A percentile compares a stretch with the other conserved stretches of the same genome.
phyloP scores from a whole-genome alignment of 1,284 basidiomycete genomes.

The Leucoagaricus sp. region DNA sequence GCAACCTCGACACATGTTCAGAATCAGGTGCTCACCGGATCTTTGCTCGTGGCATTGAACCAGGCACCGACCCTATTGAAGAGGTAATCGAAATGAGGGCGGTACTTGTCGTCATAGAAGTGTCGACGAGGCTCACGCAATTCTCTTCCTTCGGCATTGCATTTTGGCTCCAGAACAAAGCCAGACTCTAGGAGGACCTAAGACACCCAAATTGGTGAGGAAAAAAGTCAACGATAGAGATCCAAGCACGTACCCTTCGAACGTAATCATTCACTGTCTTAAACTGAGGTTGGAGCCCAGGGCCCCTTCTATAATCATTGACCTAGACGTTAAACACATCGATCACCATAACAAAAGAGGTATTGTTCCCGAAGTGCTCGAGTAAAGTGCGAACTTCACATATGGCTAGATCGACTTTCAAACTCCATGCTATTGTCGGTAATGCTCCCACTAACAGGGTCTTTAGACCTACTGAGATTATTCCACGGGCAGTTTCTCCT shows the following conservation, averaged over 20 bases:
- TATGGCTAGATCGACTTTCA: constrained; percentile 60
- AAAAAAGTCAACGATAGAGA: neutral
- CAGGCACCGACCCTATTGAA: constrained; percentile 73
- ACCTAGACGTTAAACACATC: constrained; percentile 77
- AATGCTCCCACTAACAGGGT: too few species aligned
- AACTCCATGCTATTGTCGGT: too few species aligned
- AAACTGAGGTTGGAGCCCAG: constrained; percentile 82
- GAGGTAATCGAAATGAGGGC: constrained; percentile 79
- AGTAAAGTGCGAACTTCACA: constrained; percentile 77
- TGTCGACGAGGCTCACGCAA: constrained; percentile 70
- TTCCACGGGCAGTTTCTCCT: constrained; percentile 31
- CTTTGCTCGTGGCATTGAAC: constrained; percentile 84
- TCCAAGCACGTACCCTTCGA: constrained; percentile 50
- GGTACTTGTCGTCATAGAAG: constrained; percentile 88
- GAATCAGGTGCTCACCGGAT: constrained; percentile 49
- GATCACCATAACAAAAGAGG: constrained; percentile 67
- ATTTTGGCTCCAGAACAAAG: constrained; percentile 83
- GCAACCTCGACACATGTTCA: neutral
- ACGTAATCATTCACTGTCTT: constrained; percentile 62
- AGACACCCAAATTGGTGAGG: neutral
- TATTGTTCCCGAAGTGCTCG: constrained; percentile 88
- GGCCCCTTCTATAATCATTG: constrained; percentile 76
- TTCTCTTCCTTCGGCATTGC: constrained; percentile 59
- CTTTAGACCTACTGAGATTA: constrained; percentile 29
- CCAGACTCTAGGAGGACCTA: constrained; percentile 84